Percentiles rank a stretch among this genome's conserved stretches.
These are phyloP conservation scores for Colletotrichum tamarilloi DNA, from an alignment of 2,329 filamentous ascomycete genomes.

Conservation along the genomic window DNA sequence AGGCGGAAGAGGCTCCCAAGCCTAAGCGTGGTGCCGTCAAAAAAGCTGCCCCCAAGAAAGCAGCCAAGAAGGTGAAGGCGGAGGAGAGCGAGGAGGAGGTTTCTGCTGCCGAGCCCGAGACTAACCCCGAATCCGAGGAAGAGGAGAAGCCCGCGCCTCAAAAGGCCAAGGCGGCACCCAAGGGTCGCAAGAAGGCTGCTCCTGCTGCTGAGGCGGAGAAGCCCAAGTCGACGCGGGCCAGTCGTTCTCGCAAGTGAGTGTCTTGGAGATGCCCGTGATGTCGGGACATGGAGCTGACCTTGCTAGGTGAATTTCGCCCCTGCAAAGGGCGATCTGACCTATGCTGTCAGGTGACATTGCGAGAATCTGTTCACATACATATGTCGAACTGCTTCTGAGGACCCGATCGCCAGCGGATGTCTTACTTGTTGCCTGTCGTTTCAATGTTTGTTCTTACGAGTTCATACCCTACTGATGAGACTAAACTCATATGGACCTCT, in stretches of 20 bases:
- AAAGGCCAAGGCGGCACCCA: constrained; percentile 16
- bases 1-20: constrained; percentile 42
- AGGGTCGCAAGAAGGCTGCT: constrained; percentile 32
- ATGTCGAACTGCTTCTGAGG: not conserved
- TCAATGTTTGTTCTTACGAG: not conserved
- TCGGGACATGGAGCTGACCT: not conserved
- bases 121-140: not conserved
- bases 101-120: constrained; percentile 34
- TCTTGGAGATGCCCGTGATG: not conserved
- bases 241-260: constrained; percentile 28
- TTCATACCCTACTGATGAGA: constrained; percentile 19
- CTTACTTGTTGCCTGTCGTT: not conserved
- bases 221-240: constrained; percentile 12
- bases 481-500: not conserved
- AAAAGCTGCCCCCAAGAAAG: constrained; percentile 38
- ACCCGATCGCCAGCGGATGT: not conserved
- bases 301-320: not conserved
- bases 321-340: not conserved
- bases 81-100: constrained; percentile 33
- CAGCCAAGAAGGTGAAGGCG: constrained; percentile 22
- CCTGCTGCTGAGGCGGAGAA: constrained; percentile 20
- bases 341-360: not conserved
- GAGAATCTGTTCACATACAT: not conserved
- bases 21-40: constrained; percentile 44
- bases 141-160: constrained; percentile 10